A percentile compares a stretch with the other conserved stretches of the same genome.
These are phyloP conservation scores for Kwoniella heveanensis DNA, from an alignment of 768 basidiomycete genomes.

Conservation along the genomic window DNA sequence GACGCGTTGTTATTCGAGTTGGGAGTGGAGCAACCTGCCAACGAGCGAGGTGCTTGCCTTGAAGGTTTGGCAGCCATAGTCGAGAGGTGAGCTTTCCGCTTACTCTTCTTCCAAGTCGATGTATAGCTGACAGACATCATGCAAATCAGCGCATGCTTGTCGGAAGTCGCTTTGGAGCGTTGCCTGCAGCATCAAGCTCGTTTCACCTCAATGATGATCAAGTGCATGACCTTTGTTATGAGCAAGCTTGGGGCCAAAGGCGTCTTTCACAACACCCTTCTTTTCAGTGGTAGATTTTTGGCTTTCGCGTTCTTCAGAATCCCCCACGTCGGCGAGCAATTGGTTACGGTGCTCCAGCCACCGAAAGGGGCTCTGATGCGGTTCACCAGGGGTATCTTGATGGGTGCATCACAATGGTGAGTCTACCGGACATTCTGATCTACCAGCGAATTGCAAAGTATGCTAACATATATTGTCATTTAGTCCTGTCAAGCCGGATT, in stretches of 20 bases:
- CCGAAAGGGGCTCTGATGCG: slow-evolving; percentile 56
- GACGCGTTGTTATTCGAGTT: slow-evolving; percentile 55
- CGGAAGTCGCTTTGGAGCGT: slow-evolving; percentile 44
- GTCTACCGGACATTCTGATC: slow-evolving; percentile 1
- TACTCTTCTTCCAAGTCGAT: not conserved
- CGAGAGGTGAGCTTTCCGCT: slow-evolving; percentile 52
- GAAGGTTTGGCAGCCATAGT: slow-evolving; percentile 57
- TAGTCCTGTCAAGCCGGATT: slow-evolving; percentile 29
- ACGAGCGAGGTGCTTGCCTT: slow-evolving; percentile 58
- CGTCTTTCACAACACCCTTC: slow-evolving; percentile 59
- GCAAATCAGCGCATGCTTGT: slow-evolving; percentile 51
- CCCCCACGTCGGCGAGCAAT: slow-evolving; percentile 58
- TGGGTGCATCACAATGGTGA: slow-evolving; percentile 28
- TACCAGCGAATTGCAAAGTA: not conserved
- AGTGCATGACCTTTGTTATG: slow-evolving; percentile 57
- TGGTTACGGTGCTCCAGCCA: slow-evolving; percentile 57
- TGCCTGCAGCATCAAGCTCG: slow-evolving; percentile 39
- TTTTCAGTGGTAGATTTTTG: slow-evolving; percentile 58
- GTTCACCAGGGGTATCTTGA: slow-evolving; percentile 42
- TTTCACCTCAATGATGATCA: slow-evolving; percentile 54
- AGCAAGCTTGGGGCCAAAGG: slow-evolving; percentile 59
- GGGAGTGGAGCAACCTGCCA: slow-evolving; percentile 55
- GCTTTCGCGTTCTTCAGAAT: slow-evolving; percentile 60
- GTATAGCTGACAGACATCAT: not conserved
- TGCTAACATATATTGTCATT: not conserved